Percentiles rank a stretch among this genome's conserved stretches.
phyloP scores from a whole-genome alignment of 805 yeast species.

The Metschnikowia bowlesiae region DNA sequence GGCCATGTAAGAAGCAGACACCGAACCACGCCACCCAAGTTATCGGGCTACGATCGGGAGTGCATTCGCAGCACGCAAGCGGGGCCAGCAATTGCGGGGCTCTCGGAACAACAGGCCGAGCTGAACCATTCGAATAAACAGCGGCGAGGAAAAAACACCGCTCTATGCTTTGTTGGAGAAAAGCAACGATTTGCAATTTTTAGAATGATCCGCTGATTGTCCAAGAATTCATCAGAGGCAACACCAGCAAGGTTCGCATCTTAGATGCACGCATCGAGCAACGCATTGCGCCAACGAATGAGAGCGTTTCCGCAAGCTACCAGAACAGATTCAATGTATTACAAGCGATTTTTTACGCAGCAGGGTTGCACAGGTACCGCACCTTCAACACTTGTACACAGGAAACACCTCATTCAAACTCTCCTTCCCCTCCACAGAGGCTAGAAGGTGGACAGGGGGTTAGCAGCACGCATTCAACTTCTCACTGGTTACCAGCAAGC shows the following conservation, averaged over 20 bases:
- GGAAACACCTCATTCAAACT: neutral
- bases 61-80: neutral
- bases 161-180: too few relatives aligned
- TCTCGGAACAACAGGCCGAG: neutral
- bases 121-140: neutral
- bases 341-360: neutral
- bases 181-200: neutral
- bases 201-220: neutral
- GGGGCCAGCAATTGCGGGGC: neutral
- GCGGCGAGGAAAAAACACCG: too few relatives aligned
- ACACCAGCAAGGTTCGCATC: neutral
- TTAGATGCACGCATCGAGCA: conserved; percentile 1
- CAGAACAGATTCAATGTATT: neutral
- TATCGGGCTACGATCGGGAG: neutral
- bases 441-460: too few relatives aligned
- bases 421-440: too few relatives aligned
- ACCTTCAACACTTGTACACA: neutral
- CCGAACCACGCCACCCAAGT: neutral
- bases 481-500: too few relatives aligned
- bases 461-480: too few relatives aligned
- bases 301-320: neutral
- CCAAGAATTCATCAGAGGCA: neutral
- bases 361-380: neutral
- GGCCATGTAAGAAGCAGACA: too few relatives aligned
- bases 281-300: neutral